These are phyloP conservation scores for Lojkania enalia DNA, from an alignment of 2,329 filamentous ascomycete genomes.

Conservation along the genomic window DNA sequence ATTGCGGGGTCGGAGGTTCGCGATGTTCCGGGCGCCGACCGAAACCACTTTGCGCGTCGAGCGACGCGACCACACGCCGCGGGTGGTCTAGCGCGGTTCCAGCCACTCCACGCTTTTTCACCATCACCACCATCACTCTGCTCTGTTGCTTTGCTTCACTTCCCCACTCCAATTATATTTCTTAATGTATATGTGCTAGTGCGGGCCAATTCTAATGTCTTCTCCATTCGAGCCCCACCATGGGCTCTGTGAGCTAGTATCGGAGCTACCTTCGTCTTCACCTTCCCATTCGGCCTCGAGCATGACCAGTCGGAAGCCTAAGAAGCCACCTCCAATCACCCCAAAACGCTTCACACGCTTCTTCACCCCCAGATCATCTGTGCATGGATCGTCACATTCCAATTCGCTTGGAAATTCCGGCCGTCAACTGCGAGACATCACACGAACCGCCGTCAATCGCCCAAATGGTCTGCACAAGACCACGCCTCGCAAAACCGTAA, in stretches of 20 bases:
- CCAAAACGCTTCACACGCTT: slow-evolving; percentile 57
- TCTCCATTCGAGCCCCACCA: slow-evolving; percentile 29
- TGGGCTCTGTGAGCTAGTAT: slow-evolving; percentile 36
- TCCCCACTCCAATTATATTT: neutral
- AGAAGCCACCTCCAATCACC: slow-evolving; percentile 54
- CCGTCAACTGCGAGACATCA: slow-evolving; percentile 55
- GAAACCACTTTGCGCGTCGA: slow-evolving; percentile 24
- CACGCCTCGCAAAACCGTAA: slow-evolving; percentile 45
- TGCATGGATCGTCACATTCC: slow-evolving; percentile 32
- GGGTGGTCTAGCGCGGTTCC: slow-evolving; percentile 17
- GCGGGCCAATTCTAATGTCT: slow-evolving; percentile 23
- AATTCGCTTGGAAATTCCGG: slow-evolving; percentile 44
- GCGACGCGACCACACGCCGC: slow-evolving; percentile 5
- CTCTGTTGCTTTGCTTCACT: neutral
- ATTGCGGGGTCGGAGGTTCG: slow-evolving; percentile 24
- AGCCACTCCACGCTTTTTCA: slow-evolving; percentile 20
- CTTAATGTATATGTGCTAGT: neutral
- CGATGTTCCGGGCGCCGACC: slow-evolving; percentile 25
- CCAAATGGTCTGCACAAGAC: slow-evolving; percentile 27
- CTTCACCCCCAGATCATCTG: slow-evolving; percentile 51
- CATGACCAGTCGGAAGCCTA: slow-evolving; percentile 44
- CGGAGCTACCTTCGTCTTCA: slow-evolving; percentile 44
- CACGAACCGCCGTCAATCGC: slow-evolving; percentile 50
- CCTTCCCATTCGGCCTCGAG: slow-evolving; percentile 36
- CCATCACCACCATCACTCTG: slow-evolving; percentile 1